phyloP scores from a whole-genome alignment of 352 stramenopile genomes.

The Phytophthora hibernalis region DNA sequence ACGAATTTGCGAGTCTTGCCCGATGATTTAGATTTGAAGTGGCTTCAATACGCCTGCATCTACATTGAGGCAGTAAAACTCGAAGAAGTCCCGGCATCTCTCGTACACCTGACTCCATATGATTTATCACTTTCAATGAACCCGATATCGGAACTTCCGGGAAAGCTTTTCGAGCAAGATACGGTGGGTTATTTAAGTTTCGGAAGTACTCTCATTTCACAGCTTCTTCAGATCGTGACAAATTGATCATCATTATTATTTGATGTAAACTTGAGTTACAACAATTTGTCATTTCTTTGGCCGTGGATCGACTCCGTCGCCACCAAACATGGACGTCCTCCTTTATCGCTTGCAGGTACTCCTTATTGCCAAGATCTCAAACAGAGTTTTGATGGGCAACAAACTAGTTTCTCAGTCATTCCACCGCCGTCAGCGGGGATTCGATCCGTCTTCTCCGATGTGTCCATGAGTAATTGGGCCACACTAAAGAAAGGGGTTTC shows the following conservation, averaged over 20 bases:
- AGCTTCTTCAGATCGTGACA: conserved; percentile 16
- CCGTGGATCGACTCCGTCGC: conserved; percentile 24
- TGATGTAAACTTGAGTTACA: conserved; percentile 22
- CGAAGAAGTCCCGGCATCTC: conserved; percentile 11
- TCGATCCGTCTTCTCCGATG: conserved; percentile 10
- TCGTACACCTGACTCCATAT: conserved; percentile 19
- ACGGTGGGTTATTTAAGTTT: conserved; percentile 21
- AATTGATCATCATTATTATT: conserved; percentile 11
- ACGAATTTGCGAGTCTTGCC: conserved; percentile 46
- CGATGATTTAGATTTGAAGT: conserved; percentile 41
- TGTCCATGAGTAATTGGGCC: conserved; percentile 15
- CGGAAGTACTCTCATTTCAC: conserved; percentile 20
- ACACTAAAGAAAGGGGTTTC: conserved; percentile 10
- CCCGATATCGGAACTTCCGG: conserved; percentile 19
- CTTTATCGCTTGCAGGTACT: conserved; percentile 12
- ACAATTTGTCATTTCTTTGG: conserved; percentile 23
- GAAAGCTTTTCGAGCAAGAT: conserved; percentile 22
- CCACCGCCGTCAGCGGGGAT: not conserved
- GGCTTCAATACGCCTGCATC: conserved; percentile 26
- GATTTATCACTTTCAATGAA: conserved; percentile 29
- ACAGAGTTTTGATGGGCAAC: conserved; percentile 7
- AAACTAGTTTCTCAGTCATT: conserved; percentile 11
- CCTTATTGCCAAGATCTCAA: conserved; percentile 21
- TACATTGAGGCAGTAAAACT: conserved; percentile 29
- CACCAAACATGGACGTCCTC: not conserved